Evolutionary conservation across 768 basidiomycete genomes (phyloP), one percentile per base, ranked within the genome.

Genomic region (Agrocybe praecox): DNA sequence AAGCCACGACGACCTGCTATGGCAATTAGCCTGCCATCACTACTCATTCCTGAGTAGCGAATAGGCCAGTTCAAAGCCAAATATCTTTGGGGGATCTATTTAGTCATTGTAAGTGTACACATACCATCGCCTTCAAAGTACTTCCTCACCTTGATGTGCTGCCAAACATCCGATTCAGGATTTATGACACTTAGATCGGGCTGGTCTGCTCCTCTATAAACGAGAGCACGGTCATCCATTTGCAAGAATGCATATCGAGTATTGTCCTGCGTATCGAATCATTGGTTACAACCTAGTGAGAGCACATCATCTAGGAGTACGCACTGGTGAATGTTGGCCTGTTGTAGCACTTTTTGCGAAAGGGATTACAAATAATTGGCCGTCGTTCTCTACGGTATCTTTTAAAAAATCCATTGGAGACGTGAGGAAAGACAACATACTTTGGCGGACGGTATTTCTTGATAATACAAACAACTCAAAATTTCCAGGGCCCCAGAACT

Each of bases 141-240:
- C 49, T 17, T 18, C 63, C 62, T 49, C 61, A 84, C 94, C 83
- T 96, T 96, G 71, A 98, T 90, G 73, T 92, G 90, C 64, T 98
- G 94, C 96, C 96, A 98, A 17, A 98, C 96, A 65, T 98, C 96
- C 3, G 93, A 93, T 69, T 96, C 95, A 15, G 96, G 95, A 67
- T 98, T 98, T 66, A 98, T 97, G 55, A 99, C 88, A 67, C 94
- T 96, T 88, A 97, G 90, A 68, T 98, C 96, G 6, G 96, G 96
- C 69, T 98, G 96, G 70, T 98, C 96, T 24, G 96, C 94, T 14
- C 96, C 96, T 53, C 96, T 84, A 70, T 98, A 99, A 15, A 98
- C 87, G 0, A 97, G 80, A 2, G 92, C 90, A 42, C 94, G 86
- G 64, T 98, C 96, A 65, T 98, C 95, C 85, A 96, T 86, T 73